Base-by-base conservation (phyloP, 345 rosid species). In the Arabidopsis thaliana region DNA sequence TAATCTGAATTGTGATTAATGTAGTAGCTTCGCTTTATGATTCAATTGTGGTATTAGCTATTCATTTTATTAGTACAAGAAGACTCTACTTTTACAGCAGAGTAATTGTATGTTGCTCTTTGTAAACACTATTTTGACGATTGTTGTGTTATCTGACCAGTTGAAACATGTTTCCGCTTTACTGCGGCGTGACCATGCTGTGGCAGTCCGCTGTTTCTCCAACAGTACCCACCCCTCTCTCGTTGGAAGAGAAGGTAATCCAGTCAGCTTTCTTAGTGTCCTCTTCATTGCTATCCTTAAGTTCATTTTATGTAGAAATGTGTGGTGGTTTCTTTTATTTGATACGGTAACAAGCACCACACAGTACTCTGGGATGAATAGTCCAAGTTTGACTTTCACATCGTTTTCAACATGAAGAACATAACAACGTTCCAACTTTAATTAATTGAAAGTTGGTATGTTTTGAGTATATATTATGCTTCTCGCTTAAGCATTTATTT, bases 131-230 rank as follows among this genome's bases (percentile, higher is more conserved):
- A 10, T 0, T 13, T 55, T 48, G 72, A 53, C 52, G 66, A 10
- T 58, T 62, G 32, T 45, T 62, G 42, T 45, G 63, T 60, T 1
- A 68, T 74, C 73, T 63, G 40, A 59, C 92, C 92, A 93, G 98
- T 56, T 93, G 76, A 79, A 84, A 79, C 81, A 80, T 82, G 87
- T 80, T 73, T 69, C 93, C 2, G 71, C 69, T 34, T 60, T 87
- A 53, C 77, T 87, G 59, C 75, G 83, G 67, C 85, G 80, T 42
- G 89, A 89, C 55, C 87, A 66, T 78, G 86, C 84, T 6, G 32
- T 76, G 67, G 79, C 82, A 72, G 83, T 77, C 49, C 86, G 89
- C 4, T 86, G 89, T 80, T 84, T 87, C 76, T 84, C 98, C 62
- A 80, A 85, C 44, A 82, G 67, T 53, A 59, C 79, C 44, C 83